Base-by-base conservation (phyloP, 2,329 filamentous ascomycete species). In the Trematosphaeria pertusa region DNA sequence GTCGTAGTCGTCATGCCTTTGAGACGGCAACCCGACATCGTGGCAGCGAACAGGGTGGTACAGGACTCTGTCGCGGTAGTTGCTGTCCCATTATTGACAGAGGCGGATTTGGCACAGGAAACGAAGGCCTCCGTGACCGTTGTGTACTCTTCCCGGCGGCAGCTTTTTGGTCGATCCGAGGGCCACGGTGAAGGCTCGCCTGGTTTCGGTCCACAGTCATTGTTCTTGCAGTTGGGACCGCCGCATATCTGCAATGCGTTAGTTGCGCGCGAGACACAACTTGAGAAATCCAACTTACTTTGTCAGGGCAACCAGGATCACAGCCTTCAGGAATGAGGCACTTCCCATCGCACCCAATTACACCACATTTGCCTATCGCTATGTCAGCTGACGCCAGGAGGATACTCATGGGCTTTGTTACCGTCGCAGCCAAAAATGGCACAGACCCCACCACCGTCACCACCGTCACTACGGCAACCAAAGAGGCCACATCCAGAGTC, bases 81-180 rank as follows among this genome's bases (percentile, higher is more conserved):
- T 7, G 44, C 44, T 3, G 55, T 58, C 17, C 15, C 36, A 26
- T 39, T 39, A 20, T 43, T 30, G 7, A 17, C 33, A 4, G 39
- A 18, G 21, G 18, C 10, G 19, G 9, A 42, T 11, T 61, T 51
- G 1, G 50, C 55, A 28, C 64, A 68, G 5, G 38, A 48, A 2
- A 64, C 53, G 12, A 58, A 45, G 3, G 43, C 46, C 12, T 65
- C 56, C 1, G 59, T 65, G 21, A 65, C 51, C 1, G 59, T 60
- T 1, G 52, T 64, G 41, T 60, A 51, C 6, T 64, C 28, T 5
- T 50, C 49, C 11, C 59, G 43, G 2, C 60, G 54, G 18, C 63
- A 68, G 4, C 50, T 42, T 9, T 52, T 43, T 9, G 43, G 48
- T 7, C 20, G 45, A 18, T 49, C 33, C 3, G 40, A 20, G 4